Evolutionary conservation across 257 asterid species (phyloP).

Genomic region (Rehmannia glutinosa): DNA sequence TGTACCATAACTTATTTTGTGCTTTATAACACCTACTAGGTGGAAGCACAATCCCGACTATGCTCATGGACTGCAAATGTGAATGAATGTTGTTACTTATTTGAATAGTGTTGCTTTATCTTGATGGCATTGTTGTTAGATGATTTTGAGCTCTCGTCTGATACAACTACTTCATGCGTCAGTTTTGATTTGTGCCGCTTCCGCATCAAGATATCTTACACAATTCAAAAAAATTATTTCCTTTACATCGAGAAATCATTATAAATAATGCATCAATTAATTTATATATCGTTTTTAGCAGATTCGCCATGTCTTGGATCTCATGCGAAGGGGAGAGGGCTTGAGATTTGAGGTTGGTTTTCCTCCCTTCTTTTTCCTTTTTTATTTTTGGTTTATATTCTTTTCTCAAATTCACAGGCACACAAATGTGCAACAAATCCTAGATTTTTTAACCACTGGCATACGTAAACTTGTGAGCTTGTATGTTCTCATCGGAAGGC

Average conservation of each 20-base stretch:
- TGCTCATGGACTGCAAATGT: no score
- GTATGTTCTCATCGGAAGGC: no score
- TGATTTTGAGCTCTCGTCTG: neutral
- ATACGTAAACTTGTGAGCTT: no score
- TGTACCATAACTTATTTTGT: no score
- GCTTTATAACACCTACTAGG: no score
- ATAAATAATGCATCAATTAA: neutral
- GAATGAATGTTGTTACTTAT: no score
- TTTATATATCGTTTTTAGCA: slow-evolving; percentile 34
- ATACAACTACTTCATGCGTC: neutral
- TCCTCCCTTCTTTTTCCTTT: neutral
- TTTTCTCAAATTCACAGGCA: neutral
- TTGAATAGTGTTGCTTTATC: no score
- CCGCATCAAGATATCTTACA: neutral
- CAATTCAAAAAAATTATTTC: neutral
- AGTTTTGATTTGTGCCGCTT: neutral
- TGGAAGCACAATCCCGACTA: no score
- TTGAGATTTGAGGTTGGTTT: slow-evolving; percentile 76
- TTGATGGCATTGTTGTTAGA: neutral
- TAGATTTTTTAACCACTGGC: neutral
- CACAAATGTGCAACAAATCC: neutral
- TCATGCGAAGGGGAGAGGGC: slow-evolving; percentile 93
- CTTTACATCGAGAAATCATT: neutral
- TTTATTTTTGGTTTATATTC: no score
- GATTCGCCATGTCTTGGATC: slow-evolving; percentile 91